phyloP scores from a whole-genome alignment of 2,329 filamentous ascomycete genomes.

The Sordariomycetes sp. region DNA sequence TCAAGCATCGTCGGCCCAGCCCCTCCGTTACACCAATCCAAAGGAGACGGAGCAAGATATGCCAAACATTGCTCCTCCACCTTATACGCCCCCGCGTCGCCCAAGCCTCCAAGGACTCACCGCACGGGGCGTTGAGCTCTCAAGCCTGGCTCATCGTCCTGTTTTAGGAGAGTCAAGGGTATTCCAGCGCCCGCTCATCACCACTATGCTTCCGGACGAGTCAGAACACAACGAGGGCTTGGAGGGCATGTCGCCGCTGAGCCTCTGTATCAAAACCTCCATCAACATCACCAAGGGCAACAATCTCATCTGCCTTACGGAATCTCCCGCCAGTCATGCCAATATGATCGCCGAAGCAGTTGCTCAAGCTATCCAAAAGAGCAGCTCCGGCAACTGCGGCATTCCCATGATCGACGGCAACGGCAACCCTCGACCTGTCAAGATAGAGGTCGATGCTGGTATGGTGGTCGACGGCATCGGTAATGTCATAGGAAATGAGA shows the following conservation, averaged over 20 bases:
- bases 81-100: neutral
- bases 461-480: slow-evolving; percentile 31
- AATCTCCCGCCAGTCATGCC: slow-evolving; percentile 28
- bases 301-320: slow-evolving; percentile 36
- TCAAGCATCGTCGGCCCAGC: too few relatives aligned
- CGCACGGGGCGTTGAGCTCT: neutral
- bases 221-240: neutral
- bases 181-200: neutral
- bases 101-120: neutral
- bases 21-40: neutral
- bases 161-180: neutral
- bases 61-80: neutral
- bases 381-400: slow-evolving; percentile 25
- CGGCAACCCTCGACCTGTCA: slow-evolving; percentile 29
- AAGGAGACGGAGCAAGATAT: slow-evolving; percentile 2
- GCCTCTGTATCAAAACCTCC: slow-evolving; percentile 37
- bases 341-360: slow-evolving; percentile 33
- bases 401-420: slow-evolving; percentile 37
- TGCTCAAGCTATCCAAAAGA: slow-evolving; percentile 31
- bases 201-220: neutral
- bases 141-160: neutral
- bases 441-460: slow-evolving; percentile 34
- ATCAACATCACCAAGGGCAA: slow-evolving; percentile 34
- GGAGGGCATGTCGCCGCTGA: slow-evolving; percentile 24
- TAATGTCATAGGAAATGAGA: slow-evolving; percentile 32